Evolutionary conservation across 495 filamentous ascomycete genomes (phyloP).

Genomic region (Achaetomiella virescens): DNA sequence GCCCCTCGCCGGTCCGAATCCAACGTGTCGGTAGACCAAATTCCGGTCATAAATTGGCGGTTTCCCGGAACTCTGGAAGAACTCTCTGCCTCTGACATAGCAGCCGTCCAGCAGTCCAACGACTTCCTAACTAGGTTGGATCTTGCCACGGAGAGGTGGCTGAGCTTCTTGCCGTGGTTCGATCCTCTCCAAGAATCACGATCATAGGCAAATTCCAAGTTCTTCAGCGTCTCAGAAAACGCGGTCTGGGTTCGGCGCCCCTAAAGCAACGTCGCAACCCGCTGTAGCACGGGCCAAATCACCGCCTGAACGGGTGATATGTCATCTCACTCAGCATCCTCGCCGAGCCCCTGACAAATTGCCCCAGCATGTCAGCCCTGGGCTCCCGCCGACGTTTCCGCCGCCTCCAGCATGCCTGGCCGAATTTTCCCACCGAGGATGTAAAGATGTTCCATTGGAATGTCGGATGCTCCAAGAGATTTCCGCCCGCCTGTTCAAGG

Average conservation of each 20-base stretch:
- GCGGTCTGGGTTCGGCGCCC: not conserved
- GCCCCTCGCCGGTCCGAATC: not conserved
- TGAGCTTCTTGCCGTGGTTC: too few species aligned
- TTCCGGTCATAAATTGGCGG: too few species aligned
- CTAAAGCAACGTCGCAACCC: not conserved
- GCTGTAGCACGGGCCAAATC: not conserved
- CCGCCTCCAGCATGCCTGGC: not conserved
- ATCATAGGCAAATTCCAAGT: too few species aligned
- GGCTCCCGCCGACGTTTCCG: not conserved
- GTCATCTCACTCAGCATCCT: not conserved
- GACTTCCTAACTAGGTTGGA: too few species aligned
- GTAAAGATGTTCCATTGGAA: not conserved
- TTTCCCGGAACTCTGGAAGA: too few species aligned
- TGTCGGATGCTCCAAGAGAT: not conserved
- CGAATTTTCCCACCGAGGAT: not conserved
- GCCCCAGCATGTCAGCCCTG: not conserved
- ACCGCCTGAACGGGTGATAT: not conserved
- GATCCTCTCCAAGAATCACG: too few species aligned
- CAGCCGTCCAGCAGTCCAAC: too few species aligned
- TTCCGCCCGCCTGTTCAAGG: not conserved
- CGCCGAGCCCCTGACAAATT: not conserved
- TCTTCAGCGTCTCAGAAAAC: not conserved
- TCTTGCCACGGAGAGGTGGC: too few species aligned
- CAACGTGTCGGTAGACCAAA: too few species aligned
- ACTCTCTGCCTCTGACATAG: too few species aligned